Evolutionary conservation across 805 yeast species (phyloP), one percentile per base, ranked within the genome.

Genomic region (Metschnikowia aberdeeniae): DNA sequence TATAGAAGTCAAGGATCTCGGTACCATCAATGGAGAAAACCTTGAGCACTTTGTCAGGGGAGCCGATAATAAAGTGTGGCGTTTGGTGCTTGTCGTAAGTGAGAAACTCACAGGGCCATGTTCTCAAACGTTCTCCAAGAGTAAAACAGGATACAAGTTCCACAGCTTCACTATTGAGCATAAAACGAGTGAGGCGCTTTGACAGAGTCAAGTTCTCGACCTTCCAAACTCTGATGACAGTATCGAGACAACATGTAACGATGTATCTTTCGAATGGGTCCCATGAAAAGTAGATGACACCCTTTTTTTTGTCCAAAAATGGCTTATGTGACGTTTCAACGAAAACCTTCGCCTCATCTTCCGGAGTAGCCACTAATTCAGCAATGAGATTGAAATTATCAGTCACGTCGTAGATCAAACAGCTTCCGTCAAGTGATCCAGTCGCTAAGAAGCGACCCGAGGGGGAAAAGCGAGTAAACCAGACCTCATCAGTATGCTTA

Each of bases 391-490:
- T 56, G 46, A 68, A 72, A 38, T 61, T 56, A 36, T 81, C 68
- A 4, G 66, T 58, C 2, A 82, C 84, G 59, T 83, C 84, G 67
- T 86, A 89, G 10, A 89, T 70, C 28, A 80, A 65, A 31, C 87
- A 72, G 20, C 74, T 69, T 6, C 80, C 74, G 59, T 88, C 95
- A 12, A 80, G 75, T 6, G 93, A 81, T 0, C 90, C 85, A 0
- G 90, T 78, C n/a, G 88, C 95, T 33, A 90, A 66, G 51, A 70
- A 81, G 50, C 73, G 75, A 3, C 97, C 97, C 64, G 78, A 76
- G 37, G 89, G 86, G 5, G 93, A 84, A 58, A 87, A 89, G 46
- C 78, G 77, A 11, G 85, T 73, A 58, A 73, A 84, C 97, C 97
- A 90, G 10, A 88, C 92, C 61, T 90, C 96, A 57, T 83, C 80